Evolutionary conservation across 2,329 filamentous ascomycete genomes (phyloP), one percentile per base, ranked within the genome.

Genomic region (Aspergillus luchuensis): DNA sequence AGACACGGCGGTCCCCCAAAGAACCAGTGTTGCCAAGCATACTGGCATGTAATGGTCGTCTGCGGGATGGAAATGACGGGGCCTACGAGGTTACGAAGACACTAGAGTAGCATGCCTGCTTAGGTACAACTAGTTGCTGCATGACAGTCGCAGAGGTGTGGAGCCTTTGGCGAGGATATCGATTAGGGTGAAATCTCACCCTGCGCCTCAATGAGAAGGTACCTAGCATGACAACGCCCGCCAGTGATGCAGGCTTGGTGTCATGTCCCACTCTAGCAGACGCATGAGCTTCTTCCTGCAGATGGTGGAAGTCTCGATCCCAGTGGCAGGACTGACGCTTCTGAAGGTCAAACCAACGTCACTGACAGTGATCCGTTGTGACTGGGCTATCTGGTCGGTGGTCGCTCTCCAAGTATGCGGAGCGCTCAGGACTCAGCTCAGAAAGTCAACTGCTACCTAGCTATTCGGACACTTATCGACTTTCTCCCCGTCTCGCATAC

Each of bases 51-150:
- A 49, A 30, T 49, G 21, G 25, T 30, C 11, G n/a, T 30, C 25
- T 49, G 47, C 47, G 19, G 13, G 25, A 50, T 21, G 17, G 25
- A 6, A 30, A 33, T 11, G 45, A 48, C 23, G 13, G 23, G 45
- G 23, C 45, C 19, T 48, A 15, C 15, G 45, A 48, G 45, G 45
- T 28, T 25, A 25, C 8, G 21, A 48, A 28, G 8, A 13, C 45
- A 48, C 13, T 49, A 49, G 8, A 50, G 47, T n/a, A 30, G 47
- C 47, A 50, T 50, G 47, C 47, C 25, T 50, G 47, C 25, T 50
- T 33, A 50, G 47, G 28, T 28, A 50, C 47, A 19, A 50, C 25
- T 50, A 50, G 25, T 50, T n/a, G 23, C 47, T 50, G 47, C 15
- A 50, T 50, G 21, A n/a, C 45, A 28, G 45, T 47, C 43, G 43